A percentile compares a stretch with the other conserved stretches of the same genome.
Evolutionary conservation across 2,329 filamentous ascomycete species (phyloP).

Genomic region (Colletotrichum scovillei): DNA sequence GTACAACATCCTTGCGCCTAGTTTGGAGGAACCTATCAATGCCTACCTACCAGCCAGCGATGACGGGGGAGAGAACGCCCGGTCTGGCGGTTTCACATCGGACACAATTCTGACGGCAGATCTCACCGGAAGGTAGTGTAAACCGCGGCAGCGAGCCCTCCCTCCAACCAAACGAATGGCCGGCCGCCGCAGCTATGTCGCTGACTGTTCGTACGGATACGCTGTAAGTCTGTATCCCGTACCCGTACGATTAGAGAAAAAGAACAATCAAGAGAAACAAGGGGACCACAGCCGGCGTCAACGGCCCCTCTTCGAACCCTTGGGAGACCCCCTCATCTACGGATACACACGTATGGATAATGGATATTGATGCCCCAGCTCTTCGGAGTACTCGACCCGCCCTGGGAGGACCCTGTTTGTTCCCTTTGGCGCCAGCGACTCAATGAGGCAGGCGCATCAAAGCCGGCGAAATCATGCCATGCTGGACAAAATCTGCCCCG

Average conservation of each 20-base stretch:
- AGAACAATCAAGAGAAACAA: constrained; percentile 7
- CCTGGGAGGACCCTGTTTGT: constrained; percentile 15
- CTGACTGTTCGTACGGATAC: not conserved
- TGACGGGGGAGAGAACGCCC: not conserved
- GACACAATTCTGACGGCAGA: constrained; percentile 29
- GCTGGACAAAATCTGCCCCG: not conserved
- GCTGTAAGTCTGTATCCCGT: not conserved
- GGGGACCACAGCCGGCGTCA: constrained; percentile 1
- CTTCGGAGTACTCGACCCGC: constrained; percentile 7
- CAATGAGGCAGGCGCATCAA: constrained; percentile 18
- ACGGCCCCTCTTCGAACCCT: constrained; percentile 17
- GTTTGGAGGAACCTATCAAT: not conserved
- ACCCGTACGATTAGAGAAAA: not conserved
- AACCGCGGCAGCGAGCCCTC: not conserved
- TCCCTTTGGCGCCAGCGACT: constrained; percentile 6
- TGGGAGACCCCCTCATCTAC: not conserved
- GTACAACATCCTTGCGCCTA: not conserved
- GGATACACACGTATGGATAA: too few species aligned
- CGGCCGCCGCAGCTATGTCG: too few species aligned
- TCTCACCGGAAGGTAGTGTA: constrained; percentile 12
- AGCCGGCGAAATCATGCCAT: constrained; percentile 17
- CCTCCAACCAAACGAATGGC: not conserved
- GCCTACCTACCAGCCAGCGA: not conserved
- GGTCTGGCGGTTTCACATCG: constrained; percentile 20
- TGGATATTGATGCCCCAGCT: not conserved